Evolutionary conservation across 2,329 filamentous ascomycete species (phyloP).

Genomic region (Alternaria brassicae): DNA sequence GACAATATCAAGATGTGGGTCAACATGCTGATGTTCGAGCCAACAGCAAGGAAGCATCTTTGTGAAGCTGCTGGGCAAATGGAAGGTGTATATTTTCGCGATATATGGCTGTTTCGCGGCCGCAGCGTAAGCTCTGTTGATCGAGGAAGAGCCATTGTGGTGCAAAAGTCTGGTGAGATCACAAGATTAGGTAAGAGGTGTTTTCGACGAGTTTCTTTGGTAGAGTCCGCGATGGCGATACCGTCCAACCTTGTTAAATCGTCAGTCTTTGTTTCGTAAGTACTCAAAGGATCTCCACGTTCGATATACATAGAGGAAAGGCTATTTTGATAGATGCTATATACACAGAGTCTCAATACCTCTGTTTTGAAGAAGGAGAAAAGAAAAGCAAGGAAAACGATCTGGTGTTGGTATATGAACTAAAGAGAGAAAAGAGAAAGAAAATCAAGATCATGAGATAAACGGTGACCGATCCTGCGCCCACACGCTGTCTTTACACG

Average conservation of each 20-base stretch:
- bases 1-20: neutral
- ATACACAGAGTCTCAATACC: neutral
- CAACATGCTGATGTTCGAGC: neutral
- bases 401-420: constrained; percentile 6
- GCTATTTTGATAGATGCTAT: neutral
- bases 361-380: neutral
- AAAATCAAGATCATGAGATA: neutral
- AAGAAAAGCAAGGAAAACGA: neutral
- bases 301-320: neutral
- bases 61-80: neutral
- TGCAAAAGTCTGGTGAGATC: neutral
- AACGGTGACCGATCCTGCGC: constrained; percentile 3
- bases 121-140: neutral
- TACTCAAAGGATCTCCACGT: neutral
- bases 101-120: neutral
- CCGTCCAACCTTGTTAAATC: neutral
- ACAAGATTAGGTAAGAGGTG: too few species aligned
- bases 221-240: neutral
- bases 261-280: neutral
- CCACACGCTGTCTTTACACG: neutral
- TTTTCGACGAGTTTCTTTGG: too few species aligned
- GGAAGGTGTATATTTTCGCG: neutral
- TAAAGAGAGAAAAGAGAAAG: neutral
- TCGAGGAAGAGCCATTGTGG: neutral
- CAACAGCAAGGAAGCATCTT: neutral